A percentile compares a stretch with the other conserved stretches of the same genome.
Conservation (phyloP, 805 yeast species). For the Cyberlindnera mycetangii region DNA sequence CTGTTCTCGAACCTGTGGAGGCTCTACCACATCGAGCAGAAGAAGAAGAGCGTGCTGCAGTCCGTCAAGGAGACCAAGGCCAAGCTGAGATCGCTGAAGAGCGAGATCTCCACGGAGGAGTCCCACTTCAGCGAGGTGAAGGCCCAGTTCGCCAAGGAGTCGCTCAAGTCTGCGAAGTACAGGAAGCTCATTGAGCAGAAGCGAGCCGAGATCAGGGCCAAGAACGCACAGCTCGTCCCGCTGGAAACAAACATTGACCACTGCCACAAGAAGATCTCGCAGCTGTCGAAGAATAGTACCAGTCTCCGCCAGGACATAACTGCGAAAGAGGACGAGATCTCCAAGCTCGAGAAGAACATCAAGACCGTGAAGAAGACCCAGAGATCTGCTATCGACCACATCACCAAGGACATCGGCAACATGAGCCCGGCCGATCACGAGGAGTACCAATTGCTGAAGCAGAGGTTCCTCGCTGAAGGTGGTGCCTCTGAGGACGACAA, state of each 20-base stretch:
- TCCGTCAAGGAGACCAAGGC: conserved; percentile 28
- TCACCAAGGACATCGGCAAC: conserved; percentile 31
- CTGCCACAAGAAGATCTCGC: conserved; percentile 42
- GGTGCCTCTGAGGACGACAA: conserved; percentile 54
- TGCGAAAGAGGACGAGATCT: conserved; percentile 45
- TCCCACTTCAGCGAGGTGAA: conserved; percentile 36
- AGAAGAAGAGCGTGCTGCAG: conserved; percentile 25
- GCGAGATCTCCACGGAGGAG: conserved; percentile 35
- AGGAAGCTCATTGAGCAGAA: conserved; percentile 37
- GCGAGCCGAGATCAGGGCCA: conserved; percentile 39
- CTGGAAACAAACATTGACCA: conserved; percentile 54
- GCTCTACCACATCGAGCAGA: conserved; percentile 55
- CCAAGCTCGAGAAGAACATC: conserved; percentile 45
- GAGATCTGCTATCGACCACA: conserved; percentile 35
- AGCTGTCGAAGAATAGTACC: conserved; percentile 44
- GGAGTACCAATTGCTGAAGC: conserved; percentile 59
- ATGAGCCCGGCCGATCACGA: conserved; percentile 49
- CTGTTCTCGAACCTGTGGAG: conserved; percentile 56
- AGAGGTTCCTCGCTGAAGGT: conserved; percentile 53
- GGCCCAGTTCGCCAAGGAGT: conserved; percentile 45
- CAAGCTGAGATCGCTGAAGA: conserved; percentile 32
- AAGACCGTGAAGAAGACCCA: conserved; percentile 41
- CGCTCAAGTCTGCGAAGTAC: conserved; percentile 40
- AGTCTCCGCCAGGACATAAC: conserved; percentile 51
- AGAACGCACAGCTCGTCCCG: conserved; percentile 54